Base-by-base conservation (phyloP, 2,329 filamentous ascomycete species). In the Chrysoporthe austroafricana region DNA sequence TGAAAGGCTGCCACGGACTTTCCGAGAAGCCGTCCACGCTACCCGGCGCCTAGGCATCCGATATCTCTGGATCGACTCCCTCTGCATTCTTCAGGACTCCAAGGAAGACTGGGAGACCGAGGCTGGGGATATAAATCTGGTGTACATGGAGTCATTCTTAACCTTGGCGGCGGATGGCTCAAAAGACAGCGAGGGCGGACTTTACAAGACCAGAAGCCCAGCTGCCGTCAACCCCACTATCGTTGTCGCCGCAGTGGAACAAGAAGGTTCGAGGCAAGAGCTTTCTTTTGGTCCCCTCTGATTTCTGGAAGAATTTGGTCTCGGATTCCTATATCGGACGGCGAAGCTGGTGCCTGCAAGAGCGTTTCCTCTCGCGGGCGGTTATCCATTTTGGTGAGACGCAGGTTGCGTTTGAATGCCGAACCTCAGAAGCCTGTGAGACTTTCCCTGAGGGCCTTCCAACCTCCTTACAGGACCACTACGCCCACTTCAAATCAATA, bases 1-100 rank as follows among this genome's bases (percentile, higher is more conserved):
- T 4, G 50, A 32, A 13, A 13, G 32, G 18, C 21, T 56, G 21
- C 50, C 50, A 32, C 50, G 26, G 26, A 26, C 26, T 26, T 26
- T 26, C 26, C n/a, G 50, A 56, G 50, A 56, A 5, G 50, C 50
- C n/a, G 50, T 56, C n/a, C n/a, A 21, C 6, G 50, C 50, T 13
- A 56, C 50, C 9, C 50, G 50, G 50, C 50, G 50, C 50, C 21
- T 56, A 13, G 50, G 50, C 18, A 26, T 7, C 32, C 18, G 21
- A 32, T 32, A 56, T 32, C 50, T 39, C 56, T 42, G 34, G 56
- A 42, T 58, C 36, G 56, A 58, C 56, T 58, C 56, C 8, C 56
- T 39, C 26, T 58, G 34, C 56, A 58, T 58, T 39, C 56, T 58
- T 36, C 56, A 36, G 32, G 56, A 58, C 14, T 56, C 50, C n/a